phyloP scores from a whole-genome alignment of 306 rosid genomes.

The Cajanus cajan region DNA sequence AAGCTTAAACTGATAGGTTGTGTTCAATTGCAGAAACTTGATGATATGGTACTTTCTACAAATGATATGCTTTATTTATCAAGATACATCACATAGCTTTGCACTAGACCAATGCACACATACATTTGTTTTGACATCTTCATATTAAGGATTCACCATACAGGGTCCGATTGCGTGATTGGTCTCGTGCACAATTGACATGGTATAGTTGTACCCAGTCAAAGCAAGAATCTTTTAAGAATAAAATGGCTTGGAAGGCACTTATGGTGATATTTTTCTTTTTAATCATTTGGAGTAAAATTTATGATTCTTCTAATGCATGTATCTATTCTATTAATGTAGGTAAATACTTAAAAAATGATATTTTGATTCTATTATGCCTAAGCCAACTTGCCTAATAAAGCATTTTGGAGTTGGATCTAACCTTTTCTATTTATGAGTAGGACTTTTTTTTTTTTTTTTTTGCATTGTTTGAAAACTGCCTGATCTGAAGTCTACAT shows the following conservation, averaged over 20 bases:
- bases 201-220: not conserved
- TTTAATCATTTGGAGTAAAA: not conserved
- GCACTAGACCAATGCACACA: not conserved
- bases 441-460: not conserved
- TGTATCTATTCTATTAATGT: not conserved
- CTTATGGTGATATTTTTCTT: not conserved
- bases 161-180: not conserved
- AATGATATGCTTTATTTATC: slow-evolving; percentile 9
- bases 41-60: not conserved
- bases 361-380: slow-evolving; percentile 5
- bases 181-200: not conserved
- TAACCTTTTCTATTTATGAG: not conserved
- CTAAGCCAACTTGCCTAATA: not conserved
- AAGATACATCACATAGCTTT: slow-evolving; percentile 5
- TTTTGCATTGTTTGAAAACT: slow-evolving; percentile 7
- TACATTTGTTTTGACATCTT: slow-evolving; percentile 8
- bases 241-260: not conserved
- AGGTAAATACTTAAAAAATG: not conserved
- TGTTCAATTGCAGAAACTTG: not conserved
- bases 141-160: slow-evolving; percentile 12
- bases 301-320: slow-evolving; percentile 3
- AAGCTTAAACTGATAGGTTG: not conserved
- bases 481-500: slow-evolving; percentile 27
- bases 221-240: not conserved
- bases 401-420: not conserved